phyloP scores from a whole-genome alignment of 495 filamentous ascomycete genomes.

The Hyaloscypha hepaticicola region DNA sequence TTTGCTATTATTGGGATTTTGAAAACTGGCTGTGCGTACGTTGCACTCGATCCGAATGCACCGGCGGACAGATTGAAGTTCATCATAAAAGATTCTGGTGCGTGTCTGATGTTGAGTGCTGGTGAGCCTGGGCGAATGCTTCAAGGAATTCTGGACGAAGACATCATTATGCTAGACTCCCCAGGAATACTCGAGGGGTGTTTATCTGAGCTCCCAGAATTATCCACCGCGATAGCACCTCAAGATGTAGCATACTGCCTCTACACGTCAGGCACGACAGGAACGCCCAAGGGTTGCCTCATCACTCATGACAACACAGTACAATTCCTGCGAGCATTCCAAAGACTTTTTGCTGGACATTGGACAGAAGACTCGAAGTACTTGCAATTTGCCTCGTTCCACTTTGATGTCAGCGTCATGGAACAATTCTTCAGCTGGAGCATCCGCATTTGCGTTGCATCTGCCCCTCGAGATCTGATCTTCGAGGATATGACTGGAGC shows the following conservation, averaged over 20 bases:
- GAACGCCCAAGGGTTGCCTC: constrained; percentile 74
- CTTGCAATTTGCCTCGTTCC: constrained; percentile 85
- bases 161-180: constrained; percentile 43
- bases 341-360: constrained; percentile 61
- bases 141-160: constrained; percentile 30
- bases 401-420: constrained; percentile 85
- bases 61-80: constrained; percentile 62
- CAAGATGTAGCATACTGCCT: constrained; percentile 65
- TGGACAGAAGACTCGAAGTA: constrained; percentile 71
- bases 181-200: constrained; percentile 29
- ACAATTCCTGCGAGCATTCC: constrained; percentile 74
- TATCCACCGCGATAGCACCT: constrained; percentile 34
- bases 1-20: constrained; percentile 77
- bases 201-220: constrained; percentile 32
- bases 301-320: constrained; percentile 73
- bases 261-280: constrained; percentile 83
- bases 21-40: constrained; percentile 79
- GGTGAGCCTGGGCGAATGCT: constrained; percentile 34
- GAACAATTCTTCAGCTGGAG: constrained; percentile 92
- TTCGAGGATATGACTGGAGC: constrained; percentile 71
- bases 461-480: constrained; percentile 73
- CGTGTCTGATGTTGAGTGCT: constrained; percentile 49
- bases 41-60: constrained; percentile 68
- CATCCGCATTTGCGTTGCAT: constrained; percentile 75
- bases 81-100: constrained; percentile 62